Evolutionary conservation across 352 stramenopile species (phyloP), one percentile per base, ranked within the genome.

Genomic region (Globisporangium lucens): DNA sequence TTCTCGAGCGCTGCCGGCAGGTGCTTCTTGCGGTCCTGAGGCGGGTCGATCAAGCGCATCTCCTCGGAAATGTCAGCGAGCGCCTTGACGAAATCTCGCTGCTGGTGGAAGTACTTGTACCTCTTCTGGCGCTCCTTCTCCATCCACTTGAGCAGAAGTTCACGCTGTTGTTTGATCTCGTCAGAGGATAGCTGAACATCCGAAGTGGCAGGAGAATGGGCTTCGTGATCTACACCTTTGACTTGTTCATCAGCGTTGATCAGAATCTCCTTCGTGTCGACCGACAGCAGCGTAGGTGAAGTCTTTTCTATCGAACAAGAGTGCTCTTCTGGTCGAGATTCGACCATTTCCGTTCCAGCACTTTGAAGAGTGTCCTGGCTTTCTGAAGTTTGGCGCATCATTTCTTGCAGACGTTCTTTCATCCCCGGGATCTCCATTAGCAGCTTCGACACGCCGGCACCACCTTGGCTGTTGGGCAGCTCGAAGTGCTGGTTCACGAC

Each of bases 401-500:
- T 75, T 70, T 76, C 64, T 15, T 75, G 59, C 13, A 91, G 65
- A 6, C 77, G 76, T 22, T 83, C 74, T 61, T 79, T 75, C 71
- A 91, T 87, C 1, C 75, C 73, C 33, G 85, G 82, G 8, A 91
- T 90, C 57, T 82, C 66, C 67, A 81, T 70, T 2, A 91, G 66
- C 36, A 84, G 66, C 22, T 71, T 78, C 29, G 72, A 79, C 0
- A 92, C 73, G 30, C 75, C 75, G 24, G 82, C 61, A 29, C 66
- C 59, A 41, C 65, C 76, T 38, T 74, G 38, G 29, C 61, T 72
- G 35, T 59, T 73, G 0, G 82, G 71, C 10, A 90, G 53, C 58
- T 92, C 84, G 49, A 92, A 89, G 3, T 90, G 80, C 61, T 94
- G 82, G 58, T 94, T 91, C 36, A 93, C 84, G 24, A 93, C 81